Evolutionary conservation across 169 alveolate genomes (phyloP), one percentile per base, ranked within the genome.

Genomic region (Plasmodium cynomolgi): DNA sequence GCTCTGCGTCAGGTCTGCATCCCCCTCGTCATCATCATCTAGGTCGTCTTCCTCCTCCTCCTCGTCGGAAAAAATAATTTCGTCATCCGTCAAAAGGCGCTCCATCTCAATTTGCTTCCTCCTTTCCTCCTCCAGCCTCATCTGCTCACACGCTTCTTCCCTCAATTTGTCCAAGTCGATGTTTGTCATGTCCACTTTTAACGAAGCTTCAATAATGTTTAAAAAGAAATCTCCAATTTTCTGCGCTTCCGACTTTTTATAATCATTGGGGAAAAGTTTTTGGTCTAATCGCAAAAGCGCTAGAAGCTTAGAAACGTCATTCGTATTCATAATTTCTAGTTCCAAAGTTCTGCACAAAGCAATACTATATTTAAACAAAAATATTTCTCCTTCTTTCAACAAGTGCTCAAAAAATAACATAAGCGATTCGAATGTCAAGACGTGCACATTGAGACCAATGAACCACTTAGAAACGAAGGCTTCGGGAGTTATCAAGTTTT

Each of bases 391-490:
- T 54, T 84, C 75, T 73, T 92, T 84, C 68, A 95, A 41, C 33
- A 96, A 93, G 50, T 86, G 75, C 77, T 93, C 95, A 33, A 96
- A 93, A 93, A 85, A 95, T 44, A 88, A 85, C 72, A 93, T 50
- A 37, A 95, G 96, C n/a, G 93, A 85, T 83, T 92, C 96, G 84
- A 96, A 95, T 33, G 96, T 84, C 71, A 95, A 58, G 13, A 96
- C 97, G 81, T 96, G 97, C 3, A 96, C 95, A 93, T 85, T 94
- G 77, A 96, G 75, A 31, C 97, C 98, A 33, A 96, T 96, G 95
- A 96, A 96, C 98, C 98, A 96, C 82, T 96, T 96, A 11, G 98
- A 96, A 80, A 94, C 96, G 84, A 95, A 96, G 26, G 98, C 96
- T 92, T 96, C 97, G 20, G 98, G 98, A n/a, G 96, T 95, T 50